Percentiles rank a stretch among this genome's conserved stretches.
Evolutionary conservation across 2,329 filamentous ascomycete species (phyloP).

Genomic region (Ophioceras dolichostomum): DNA sequence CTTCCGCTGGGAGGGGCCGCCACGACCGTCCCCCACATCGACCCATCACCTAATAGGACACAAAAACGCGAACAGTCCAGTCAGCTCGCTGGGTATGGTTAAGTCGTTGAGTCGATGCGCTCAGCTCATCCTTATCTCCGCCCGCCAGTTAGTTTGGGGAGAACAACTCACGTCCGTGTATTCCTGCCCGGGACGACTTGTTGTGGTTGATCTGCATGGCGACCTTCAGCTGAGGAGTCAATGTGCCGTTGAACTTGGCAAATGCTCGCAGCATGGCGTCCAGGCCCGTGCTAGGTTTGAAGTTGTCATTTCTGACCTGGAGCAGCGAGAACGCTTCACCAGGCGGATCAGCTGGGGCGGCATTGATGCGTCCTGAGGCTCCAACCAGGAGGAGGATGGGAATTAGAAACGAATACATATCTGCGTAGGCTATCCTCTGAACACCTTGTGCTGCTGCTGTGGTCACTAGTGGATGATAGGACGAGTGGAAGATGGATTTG

Average conservation of each 20-base stretch:
- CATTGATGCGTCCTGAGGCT: not conserved
- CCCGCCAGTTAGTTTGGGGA: too few relatives aligned
- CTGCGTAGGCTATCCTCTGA: too few relatives aligned
- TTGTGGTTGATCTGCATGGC: conserved; percentile 9
- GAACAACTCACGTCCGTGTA: conserved; percentile 1
- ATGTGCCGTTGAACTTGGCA: conserved; percentile 17
- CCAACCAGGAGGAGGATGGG: not conserved
- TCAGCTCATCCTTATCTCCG: too few relatives aligned
- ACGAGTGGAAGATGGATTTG: too few relatives aligned
- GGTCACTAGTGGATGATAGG: too few relatives aligned
- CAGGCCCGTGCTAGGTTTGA: not conserved
- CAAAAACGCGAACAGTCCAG: not conserved
- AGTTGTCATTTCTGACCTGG: conserved; percentile 2
- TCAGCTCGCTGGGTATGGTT: not conserved
- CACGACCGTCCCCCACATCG: conserved; percentile 3
- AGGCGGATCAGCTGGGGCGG: not conserved
- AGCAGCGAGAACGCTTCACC: not conserved
- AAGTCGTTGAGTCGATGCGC: too few relatives aligned
- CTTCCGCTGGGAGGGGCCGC: conserved; percentile 9
- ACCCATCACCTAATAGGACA: conserved; percentile 2
- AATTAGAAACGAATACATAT: too few relatives aligned
- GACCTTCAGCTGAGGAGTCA: conserved; percentile 13
- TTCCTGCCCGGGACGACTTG: not conserved
- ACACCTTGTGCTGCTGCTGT: too few relatives aligned
- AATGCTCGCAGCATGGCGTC: conserved; percentile 12